Base-by-base conservation (phyloP, 257 asterid species). In the Craterostigma plantagineum region DNA sequence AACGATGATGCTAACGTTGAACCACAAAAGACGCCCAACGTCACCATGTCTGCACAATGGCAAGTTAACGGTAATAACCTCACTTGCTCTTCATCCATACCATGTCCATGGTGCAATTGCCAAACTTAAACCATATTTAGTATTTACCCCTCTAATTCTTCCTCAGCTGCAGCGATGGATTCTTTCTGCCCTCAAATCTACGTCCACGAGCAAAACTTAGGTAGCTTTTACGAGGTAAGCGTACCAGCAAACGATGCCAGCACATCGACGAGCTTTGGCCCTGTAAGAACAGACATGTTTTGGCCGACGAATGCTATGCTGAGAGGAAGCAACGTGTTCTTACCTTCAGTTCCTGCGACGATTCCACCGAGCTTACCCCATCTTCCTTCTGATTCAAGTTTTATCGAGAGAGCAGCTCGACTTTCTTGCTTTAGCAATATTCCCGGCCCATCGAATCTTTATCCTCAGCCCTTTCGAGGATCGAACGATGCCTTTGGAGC, bases 321-420 rank as follows among this genome's bases (percentile, higher is more conserved):
- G n/a, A n/a, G n/a, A n/a, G n/a, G n/a, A 50, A 91, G 84, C 49
- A 58, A 64, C 16, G 48, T 72, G 73, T 75, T 75, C 58, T 56
- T 70, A 12, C 77, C 87, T 0, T n/a, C n/a, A n/a, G n/a, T n/a
- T n/a, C n/a, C n/a, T n/a, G n/a, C n/a, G n/a, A n/a, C n/a, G n/a
- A n/a, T n/a, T n/a, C n/a, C n/a, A n/a, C n/a, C n/a, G n/a, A n/a
- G n/a, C n/a, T n/a, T n/a, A n/a, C n/a, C n/a, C n/a, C 79, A 75
- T 33, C 76, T 84, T 57, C 99, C 93, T 0, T 70, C 90, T 40
- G 95, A 84, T 70, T 76, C 78, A 0, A 92, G 66, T 14, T 83
- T 77, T 50, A 80, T 83, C 4, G 92, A 83, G 57, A 60, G 99
- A 61, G 99, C 96, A 1, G 94, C 92, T 1, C 70, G 87, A 57